Percentiles rank a stretch among this genome's conserved stretches.
These are phyloP conservation scores for Yarrowia sp. DNA, from an alignment of 805 yeast genomes.

Conservation along the genomic window DNA sequence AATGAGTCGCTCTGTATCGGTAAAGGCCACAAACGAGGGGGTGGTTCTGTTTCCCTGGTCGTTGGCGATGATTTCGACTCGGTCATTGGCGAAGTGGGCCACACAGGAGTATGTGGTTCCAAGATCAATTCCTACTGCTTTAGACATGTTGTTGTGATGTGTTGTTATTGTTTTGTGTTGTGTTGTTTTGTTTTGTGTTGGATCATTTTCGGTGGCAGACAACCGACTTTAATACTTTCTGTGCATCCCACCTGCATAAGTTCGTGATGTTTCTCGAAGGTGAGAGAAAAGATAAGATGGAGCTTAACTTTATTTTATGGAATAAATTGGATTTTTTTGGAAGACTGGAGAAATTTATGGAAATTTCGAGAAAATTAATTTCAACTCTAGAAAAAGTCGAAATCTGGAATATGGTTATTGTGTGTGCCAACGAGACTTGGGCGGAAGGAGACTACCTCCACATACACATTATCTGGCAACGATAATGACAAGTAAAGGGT, in stretches of 20 bases:
- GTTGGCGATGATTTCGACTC: slow-evolving; percentile 5
- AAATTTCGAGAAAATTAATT: neutral
- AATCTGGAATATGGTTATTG: no score
- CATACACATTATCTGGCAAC: no score
- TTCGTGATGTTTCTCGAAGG: neutral
- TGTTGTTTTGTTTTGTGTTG: neutral
- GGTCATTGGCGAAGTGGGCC: neutral
- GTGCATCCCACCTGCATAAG: neutral
- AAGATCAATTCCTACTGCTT: slow-evolving; percentile 5
- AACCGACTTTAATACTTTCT: neutral
- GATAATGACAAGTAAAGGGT: no score
- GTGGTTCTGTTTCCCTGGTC: neutral
- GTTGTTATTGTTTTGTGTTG: neutral
- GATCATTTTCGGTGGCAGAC: neutral
- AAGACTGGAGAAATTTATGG: neutral
- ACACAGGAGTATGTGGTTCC: slow-evolving; percentile 9
- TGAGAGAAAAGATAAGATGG: neutral
- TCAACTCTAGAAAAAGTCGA: neutral
- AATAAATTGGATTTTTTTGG: neutral
- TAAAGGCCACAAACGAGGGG: neutral
- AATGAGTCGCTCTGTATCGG: neutral
- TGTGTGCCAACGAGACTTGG: no score
- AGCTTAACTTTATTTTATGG: neutral
- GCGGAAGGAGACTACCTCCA: no score
- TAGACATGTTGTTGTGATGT: neutral